Base-by-base conservation (phyloP, 257 asterid species). In the Solanum medicagineum region DNA sequence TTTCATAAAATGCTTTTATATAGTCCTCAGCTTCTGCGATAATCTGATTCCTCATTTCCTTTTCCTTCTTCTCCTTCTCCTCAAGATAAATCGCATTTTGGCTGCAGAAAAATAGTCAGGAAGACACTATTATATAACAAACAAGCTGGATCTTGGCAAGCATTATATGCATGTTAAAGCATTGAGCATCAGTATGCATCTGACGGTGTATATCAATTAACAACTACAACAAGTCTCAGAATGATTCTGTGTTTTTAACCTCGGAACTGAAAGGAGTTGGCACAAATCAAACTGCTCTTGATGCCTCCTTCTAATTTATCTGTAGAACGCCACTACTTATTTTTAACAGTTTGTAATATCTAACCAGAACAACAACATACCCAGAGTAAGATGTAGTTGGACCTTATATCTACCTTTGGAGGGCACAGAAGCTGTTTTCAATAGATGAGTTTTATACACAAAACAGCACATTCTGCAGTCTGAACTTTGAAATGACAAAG, bases 21-120 rank as follows among this genome's bases (percentile, higher is more conserved):
- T 92, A 97, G 81, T 95, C 99, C 75, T 95, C 97, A 7, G 99
- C 99, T 87, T 97, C 98, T 20, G 92, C 92, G 19, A 95, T 88
- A 15, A 97, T 93, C 88, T 93, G 96, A 88, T 90, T 93, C 85
- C 98, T 81, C 93, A 87, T 77, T 88, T 97, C 98, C 89, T 95
- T 97, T 83, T 97, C 98, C 84, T 90, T 94, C 87, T 93, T 95
- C 91, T 97, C 99, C 87, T 95, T 97, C 86, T 92, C 98, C 94
- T 95, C 98, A 4, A 97, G 93, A 89, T 94, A 91, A 49, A 87
- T 89, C 53, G 97, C 95, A 87, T 97, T 97, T 95, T 94, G 94
- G 66, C 99, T 96, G 71, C 87, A 83, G 69, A 20, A 42, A 42
- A n/a, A 24, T 15, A 15, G 82, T 51, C 63, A 49, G 45, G 82